Base-by-base conservation (phyloP, 2,329 filamentous ascomycete genomes). In the Botrytis squamosa region DNA sequence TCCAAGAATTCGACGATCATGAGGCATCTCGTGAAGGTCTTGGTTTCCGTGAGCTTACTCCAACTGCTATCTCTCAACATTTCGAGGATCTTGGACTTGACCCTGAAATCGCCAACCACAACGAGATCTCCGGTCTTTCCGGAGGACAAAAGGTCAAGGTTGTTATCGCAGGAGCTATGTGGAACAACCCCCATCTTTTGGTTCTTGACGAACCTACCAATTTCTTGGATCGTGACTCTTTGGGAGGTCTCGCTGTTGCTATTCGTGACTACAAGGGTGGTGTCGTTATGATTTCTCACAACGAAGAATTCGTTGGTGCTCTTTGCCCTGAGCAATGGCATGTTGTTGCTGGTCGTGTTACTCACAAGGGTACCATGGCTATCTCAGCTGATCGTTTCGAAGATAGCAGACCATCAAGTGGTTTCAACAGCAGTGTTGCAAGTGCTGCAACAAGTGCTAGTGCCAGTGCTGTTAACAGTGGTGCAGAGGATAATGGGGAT, bases 81-180 rank as follows among this genome's bases (percentile, higher is more conserved):
- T 99, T 99, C 80, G 95, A 98, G 80, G 96, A 99, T 80, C 88
- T 98, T 52, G 96, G 96, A 74, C 89, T 99, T 69, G 96, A 98
- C 82, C 95, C 95, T 0, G 96, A 99, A 81, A 98, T 99, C 81
- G 96, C 96, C 80, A 97, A 98, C 85, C 96, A 99, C 89, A 98
- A 98, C 83, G 92, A 98, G 84, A 99, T 99, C 80, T 94, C 93
- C 76, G 96, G 95, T 80, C 88, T 99, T 20, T 98, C 95, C 16
- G 96, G 96, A 84, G 96, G 96, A 22, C 96, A 99, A 83, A 98
- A 98, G 85, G 96, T 99, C 85, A 99, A 99, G 88, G 96, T 99
- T 66, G 96, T 99, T 76, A 90, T 99, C 79, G 96, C 94, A 4
- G 93, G 93, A 80, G 93, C 94, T 79, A 97, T 97, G 94, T 97